phyloP scores from a whole-genome alignment of 352 stramenopile genomes.

The Poterioochromonas sp. region DNA sequence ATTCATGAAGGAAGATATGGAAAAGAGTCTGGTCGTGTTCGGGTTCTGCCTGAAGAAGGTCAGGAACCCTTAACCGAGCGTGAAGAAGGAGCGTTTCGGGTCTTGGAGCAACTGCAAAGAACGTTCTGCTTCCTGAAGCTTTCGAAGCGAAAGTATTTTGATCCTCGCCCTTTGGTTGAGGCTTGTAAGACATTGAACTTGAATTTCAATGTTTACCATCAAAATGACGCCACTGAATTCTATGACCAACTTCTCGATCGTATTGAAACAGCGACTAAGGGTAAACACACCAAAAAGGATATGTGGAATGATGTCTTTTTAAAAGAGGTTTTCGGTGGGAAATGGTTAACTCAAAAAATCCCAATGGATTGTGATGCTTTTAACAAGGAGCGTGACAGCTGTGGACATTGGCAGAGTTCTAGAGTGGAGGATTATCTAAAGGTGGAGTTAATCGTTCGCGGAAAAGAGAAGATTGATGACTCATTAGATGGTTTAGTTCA shows the following conservation, averaged over 20 bases:
- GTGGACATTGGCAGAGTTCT: conserved; percentile 26
- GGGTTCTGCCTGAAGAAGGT: not conserved
- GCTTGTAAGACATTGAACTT: conserved; percentile 73
- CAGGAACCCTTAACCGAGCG: not conserved
- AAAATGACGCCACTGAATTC: conserved; percentile 99
- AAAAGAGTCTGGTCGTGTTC: conserved; percentile 1
- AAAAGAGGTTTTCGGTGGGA: conserved; percentile 46
- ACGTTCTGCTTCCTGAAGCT: conserved; percentile 67
- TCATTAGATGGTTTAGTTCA: conserved; percentile 90
- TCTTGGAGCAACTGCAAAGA: conserved; percentile 65
- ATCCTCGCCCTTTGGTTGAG: conserved; percentile 65
- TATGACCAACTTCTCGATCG: conserved; percentile 95
- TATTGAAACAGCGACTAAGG: conserved; percentile 88
- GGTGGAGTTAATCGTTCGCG: conserved; percentile 91
- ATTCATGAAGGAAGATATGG: not conserved
- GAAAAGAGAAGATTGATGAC: conserved; percentile 95
- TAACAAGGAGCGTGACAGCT: not conserved
- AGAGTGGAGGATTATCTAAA: conserved; percentile 92
- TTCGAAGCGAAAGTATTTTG: conserved; percentile 57
- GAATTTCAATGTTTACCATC: conserved; percentile 91
- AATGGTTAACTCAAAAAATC: conserved; percentile 31
- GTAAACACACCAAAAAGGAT: conserved; percentile 37
- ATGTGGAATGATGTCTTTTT: conserved; percentile 46
- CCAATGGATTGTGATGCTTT: conserved; percentile 20
- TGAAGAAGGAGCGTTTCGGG: conserved; percentile 30